Conservation (phyloP, 2,329 filamentous ascomycete species). For the Pseudogymnoascus verrucosus region DNA sequence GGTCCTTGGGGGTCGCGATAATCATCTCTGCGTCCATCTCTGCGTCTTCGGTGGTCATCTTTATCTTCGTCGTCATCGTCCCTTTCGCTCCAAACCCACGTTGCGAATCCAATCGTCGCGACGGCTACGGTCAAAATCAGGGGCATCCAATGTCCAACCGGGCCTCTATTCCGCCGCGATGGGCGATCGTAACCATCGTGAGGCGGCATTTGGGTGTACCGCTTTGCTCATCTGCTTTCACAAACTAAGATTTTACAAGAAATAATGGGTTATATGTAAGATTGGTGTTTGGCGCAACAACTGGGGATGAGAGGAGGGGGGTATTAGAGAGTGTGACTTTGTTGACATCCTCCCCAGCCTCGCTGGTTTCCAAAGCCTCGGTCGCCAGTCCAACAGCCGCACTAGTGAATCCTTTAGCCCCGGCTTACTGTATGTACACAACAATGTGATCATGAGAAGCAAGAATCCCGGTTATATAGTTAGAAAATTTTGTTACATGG, state of each 20-base stretch:
- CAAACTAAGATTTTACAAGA: background rate
- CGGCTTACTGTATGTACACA: conserved; percentile 1
- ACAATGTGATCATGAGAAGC: background rate
- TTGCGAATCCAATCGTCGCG: conserved; percentile 76
- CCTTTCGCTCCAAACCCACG: conserved; percentile 92
- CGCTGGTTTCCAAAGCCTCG: conserved; percentile 8
- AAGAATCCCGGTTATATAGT: background rate
- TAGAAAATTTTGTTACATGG: background rate
- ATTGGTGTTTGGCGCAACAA: conserved; percentile 7
- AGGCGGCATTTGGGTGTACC: conserved; percentile 45
- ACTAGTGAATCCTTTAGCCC: conserved; percentile 4
- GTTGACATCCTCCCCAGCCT: conserved; percentile 1
- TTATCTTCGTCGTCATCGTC: conserved; percentile 63
- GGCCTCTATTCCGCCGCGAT: conserved; percentile 42
- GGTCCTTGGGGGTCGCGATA: conserved; percentile 37
- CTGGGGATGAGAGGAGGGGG: background rate
- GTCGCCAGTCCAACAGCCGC: conserved; percentile 9
- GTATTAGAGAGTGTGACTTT: background rate
- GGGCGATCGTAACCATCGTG: conserved; percentile 51
- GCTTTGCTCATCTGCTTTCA: conserved; percentile 6
- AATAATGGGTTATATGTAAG: background rate
- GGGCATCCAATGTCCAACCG: conserved; percentile 81
- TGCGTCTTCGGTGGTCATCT: conserved; percentile 43
- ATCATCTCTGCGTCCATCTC: conserved; percentile 42
- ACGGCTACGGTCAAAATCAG: conserved; percentile 79